Conservation (phyloP, 306 rosid genomes). For the Gleditsia sinensis region DNA sequence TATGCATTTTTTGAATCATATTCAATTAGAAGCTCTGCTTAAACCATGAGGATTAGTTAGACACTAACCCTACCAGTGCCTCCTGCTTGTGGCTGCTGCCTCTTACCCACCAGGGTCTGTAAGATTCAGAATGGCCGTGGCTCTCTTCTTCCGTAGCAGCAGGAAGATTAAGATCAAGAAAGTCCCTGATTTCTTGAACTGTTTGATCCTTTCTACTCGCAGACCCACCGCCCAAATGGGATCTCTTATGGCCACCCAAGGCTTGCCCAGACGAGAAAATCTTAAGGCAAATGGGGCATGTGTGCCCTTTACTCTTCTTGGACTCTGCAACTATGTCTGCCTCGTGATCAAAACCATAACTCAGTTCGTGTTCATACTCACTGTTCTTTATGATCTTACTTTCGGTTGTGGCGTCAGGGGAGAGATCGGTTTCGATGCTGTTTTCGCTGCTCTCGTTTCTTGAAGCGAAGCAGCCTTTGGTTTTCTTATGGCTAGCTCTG, state of each 20-base stretch:
- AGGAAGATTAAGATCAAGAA: slow-evolving; percentile 91
- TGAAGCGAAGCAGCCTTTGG: slow-evolving; percentile 52
- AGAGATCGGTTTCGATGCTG: slow-evolving; percentile 46
- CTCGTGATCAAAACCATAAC: slow-evolving; percentile 24
- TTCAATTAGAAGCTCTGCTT: not conserved
- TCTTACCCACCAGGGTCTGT: slow-evolving; percentile 58
- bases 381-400: slow-evolving; percentile 30
- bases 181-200: slow-evolving; percentile 55
- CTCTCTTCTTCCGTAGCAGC: slow-evolving; percentile 63
- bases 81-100: slow-evolving; percentile 53
- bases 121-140: slow-evolving; percentile 44
- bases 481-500: slow-evolving; percentile 67
- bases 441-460: slow-evolving; percentile 47
- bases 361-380: slow-evolving; percentile 12
- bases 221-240: slow-evolving; percentile 53
- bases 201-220: slow-evolving; percentile 46
- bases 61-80: slow-evolving; percentile 46
- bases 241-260: slow-evolving; percentile 90
- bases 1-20: not conserved
- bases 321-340: slow-evolving; percentile 9
- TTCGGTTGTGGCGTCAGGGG: slow-evolving; percentile 35
- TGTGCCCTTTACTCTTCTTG: slow-evolving; percentile 49
- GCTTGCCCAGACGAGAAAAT: slow-evolving; percentile 83
- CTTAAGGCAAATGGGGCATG: slow-evolving; percentile 70
- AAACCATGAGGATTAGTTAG: slow-evolving; percentile 28